Conservation (phyloP, 257 asterid species). For the Salvia splendens region DNA sequence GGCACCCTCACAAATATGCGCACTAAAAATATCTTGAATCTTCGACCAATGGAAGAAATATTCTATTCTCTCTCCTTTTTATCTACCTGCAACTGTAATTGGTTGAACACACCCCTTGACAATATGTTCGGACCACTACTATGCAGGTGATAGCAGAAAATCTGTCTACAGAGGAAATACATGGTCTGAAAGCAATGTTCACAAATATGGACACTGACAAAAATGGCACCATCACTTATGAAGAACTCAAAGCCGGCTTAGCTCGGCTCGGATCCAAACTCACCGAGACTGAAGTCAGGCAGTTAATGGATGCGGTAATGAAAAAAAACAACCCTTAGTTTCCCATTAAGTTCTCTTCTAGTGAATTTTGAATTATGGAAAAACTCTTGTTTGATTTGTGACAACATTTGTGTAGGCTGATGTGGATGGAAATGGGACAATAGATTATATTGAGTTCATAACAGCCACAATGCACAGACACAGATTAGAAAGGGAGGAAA, state of each 20-base stretch:
- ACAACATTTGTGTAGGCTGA: conserved; percentile 58
- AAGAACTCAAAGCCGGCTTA: conserved; percentile 79
- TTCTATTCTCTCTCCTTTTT: too few species aligned
- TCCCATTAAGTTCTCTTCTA: background rate
- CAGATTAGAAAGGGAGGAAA: conserved; percentile 82
- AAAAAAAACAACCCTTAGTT: background rate
- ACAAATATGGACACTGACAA: conserved; percentile 81
- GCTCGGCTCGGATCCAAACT: conserved; percentile 88
- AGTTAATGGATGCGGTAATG: conserved; percentile 90
- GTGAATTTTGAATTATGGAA: too few species aligned
- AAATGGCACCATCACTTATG: conserved; percentile 79
- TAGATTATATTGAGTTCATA: conserved; percentile 82
- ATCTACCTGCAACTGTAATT: too few species aligned
- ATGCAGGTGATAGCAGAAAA: conserved; percentile 82
- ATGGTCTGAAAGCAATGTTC: conserved; percentile 87
- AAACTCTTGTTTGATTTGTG: too few species aligned
- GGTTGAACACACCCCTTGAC: too few species aligned
- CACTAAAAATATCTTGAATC: too few species aligned
- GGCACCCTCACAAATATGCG: too few species aligned
- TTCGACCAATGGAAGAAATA: too few species aligned
- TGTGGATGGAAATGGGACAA: conserved; percentile 90
- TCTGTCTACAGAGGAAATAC: conserved; percentile 80
- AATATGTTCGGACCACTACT: too few species aligned
- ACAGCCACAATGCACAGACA: conserved; percentile 94
- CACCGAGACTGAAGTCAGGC: conserved; percentile 81